These are phyloP conservation scores for Phalaenopsis equestris DNA, from an alignment of 106 monocot species.

Conservation along the genomic window DNA sequence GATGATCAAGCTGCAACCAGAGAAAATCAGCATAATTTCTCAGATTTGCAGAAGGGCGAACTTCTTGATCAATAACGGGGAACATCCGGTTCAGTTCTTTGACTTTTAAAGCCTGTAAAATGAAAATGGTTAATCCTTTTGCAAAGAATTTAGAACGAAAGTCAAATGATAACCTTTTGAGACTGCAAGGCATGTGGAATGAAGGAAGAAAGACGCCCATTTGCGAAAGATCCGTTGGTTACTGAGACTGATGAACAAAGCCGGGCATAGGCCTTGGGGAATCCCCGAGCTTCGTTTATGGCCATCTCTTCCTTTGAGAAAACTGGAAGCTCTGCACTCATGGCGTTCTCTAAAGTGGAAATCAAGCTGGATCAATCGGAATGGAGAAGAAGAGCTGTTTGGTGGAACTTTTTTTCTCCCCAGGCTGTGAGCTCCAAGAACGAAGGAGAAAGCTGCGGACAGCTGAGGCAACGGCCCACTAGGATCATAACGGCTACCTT, in stretches of 20 bases:
- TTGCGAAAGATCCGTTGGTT: conserved; percentile 12
- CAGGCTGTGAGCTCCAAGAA: neutral
- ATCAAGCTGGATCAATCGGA: neutral
- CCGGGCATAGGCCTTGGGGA: conserved; percentile 54
- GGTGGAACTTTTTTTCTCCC: neutral
- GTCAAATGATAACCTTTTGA: conserved; percentile 41
- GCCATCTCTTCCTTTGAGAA: conserved; percentile 43
- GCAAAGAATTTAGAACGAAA: neutral
- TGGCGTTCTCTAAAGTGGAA: neutral
- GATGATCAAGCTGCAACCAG: conserved; percentile 90
- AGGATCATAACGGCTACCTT: neutral
- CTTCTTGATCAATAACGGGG: conserved; percentile 56
- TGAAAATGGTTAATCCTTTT: neutral
- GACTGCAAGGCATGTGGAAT: conserved; percentile 52
- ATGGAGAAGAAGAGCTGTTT: neutral
- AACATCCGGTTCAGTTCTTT: conserved; percentile 74
- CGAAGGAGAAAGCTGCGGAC: too few relatives aligned
- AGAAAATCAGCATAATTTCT: conserved; percentile 53
- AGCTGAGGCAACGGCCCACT: neutral
- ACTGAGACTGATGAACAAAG: conserved; percentile 22
- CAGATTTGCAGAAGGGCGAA: conserved; percentile 38
- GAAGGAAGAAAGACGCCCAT: conserved; percentile 59
- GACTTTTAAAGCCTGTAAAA: conserved; percentile 39
- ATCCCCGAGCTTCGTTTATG: conserved; percentile 42
- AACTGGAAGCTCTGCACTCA: conserved; percentile 4